Conservation (phyloP, 2,329 filamentous ascomycete species). For the Colletotrichum acutatum region DNA sequence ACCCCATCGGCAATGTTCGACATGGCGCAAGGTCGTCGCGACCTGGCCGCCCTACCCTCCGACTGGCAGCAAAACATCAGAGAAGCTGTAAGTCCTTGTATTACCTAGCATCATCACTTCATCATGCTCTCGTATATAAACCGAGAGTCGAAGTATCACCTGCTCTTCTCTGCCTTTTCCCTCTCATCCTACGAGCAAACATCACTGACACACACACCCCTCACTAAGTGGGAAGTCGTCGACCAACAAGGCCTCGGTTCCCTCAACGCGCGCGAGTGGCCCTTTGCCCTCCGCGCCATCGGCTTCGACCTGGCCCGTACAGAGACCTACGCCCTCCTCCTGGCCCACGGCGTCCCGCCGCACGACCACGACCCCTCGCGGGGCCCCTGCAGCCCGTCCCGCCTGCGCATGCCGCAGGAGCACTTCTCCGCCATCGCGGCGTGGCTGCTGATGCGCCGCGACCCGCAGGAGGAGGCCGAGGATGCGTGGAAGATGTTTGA, state of each 20-base stretch:
- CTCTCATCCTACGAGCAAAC: not conserved
- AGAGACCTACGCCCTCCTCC: constrained; percentile 84
- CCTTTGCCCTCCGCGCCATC: constrained; percentile 93
- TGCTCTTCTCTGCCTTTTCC: no score
- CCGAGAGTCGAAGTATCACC: not conserved
- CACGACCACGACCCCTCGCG: constrained; percentile 60
- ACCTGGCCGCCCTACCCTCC: constrained; percentile 30
- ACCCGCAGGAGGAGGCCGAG: constrained; percentile 90
- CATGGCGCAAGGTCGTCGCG: constrained; percentile 34
- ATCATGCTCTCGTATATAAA: not conserved
- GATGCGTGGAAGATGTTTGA: constrained; percentile 95
- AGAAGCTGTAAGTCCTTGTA: constrained; percentile 30
- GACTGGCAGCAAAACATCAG: constrained; percentile 38
- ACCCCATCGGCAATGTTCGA: constrained; percentile 33
- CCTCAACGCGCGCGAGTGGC: constrained; percentile 98
- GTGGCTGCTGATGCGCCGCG: constrained; percentile 81
- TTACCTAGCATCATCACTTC: not conserved
- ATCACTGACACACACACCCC: not conserved
- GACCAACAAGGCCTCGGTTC: constrained; percentile 94
- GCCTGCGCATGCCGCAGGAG: constrained; percentile 79
- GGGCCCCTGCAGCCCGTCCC: constrained; percentile 65
- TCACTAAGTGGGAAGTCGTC: constrained; percentile 88
- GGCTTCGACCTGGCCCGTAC: constrained; percentile 91
- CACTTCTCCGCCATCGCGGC: constrained; percentile 83
- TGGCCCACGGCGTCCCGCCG: constrained; percentile 81